A percentile compares a stretch with the other conserved stretches of the same genome.
Conservation (phyloP, 2,329 filamentous ascomycete species). For the Venturia oleaginea region DNA sequence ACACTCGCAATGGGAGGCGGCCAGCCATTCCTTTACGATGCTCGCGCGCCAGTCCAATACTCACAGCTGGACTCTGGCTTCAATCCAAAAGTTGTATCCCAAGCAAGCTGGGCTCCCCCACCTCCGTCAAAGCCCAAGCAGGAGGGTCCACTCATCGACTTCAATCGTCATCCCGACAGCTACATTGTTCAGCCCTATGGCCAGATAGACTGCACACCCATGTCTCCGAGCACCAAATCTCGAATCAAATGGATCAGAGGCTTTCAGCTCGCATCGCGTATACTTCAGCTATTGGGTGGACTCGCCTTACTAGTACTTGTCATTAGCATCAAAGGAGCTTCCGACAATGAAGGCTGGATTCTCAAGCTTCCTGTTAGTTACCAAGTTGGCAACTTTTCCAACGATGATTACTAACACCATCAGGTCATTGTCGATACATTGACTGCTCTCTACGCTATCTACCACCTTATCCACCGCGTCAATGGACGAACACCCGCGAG, state of each 20-base stretch:
- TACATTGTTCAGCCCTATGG: slow-evolving; percentile 57
- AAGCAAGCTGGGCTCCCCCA: slow-evolving; percentile 63
- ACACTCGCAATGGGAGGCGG: slow-evolving; percentile 32
- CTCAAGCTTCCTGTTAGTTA: slow-evolving; percentile 63
- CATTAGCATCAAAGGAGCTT: slow-evolving; percentile 64
- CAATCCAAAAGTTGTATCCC: slow-evolving; percentile 77
- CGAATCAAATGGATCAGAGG: slow-evolving; percentile 61
- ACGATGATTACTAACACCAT: neutral
- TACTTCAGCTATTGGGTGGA: slow-evolving; percentile 58
- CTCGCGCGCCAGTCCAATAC: slow-evolving; percentile 42
- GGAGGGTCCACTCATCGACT: slow-evolving; percentile 67
- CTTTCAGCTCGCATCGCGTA: slow-evolving; percentile 59
- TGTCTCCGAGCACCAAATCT: slow-evolving; percentile 61
- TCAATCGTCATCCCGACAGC: slow-evolving; percentile 78
- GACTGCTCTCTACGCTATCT: slow-evolving; percentile 68
- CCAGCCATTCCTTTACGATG: slow-evolving; percentile 65
- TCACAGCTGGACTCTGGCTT: slow-evolving; percentile 47
- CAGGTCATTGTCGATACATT: slow-evolving; percentile 68
- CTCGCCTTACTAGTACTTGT: slow-evolving; percentile 64
- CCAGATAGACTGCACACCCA: slow-evolving; percentile 51
- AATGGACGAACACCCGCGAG: slow-evolving; percentile 66
- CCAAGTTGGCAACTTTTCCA: neutral
- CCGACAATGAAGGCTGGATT: slow-evolving; percentile 61
- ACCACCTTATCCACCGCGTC: slow-evolving; percentile 65
- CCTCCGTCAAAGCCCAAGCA: slow-evolving; percentile 51